Conservation (phyloP, 106 monocot species). For the Apostasia ramifera region DNA sequence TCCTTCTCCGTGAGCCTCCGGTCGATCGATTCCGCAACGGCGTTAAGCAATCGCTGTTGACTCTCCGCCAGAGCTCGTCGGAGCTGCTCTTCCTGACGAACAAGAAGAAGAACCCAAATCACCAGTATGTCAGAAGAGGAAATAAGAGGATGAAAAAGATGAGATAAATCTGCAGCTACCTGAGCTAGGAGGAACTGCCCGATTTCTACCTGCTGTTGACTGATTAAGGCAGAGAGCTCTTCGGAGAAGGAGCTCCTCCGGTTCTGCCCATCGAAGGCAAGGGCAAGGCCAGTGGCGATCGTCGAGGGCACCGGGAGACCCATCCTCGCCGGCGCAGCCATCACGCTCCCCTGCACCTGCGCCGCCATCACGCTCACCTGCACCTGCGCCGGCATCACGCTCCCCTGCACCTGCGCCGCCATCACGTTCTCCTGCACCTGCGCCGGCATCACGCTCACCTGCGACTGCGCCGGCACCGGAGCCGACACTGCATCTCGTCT, state of each 20-base stretch:
- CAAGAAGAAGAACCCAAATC: neutral
- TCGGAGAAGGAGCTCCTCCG: conserved; percentile 2
- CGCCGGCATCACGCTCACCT: neutral
- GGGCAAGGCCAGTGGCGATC: conserved; percentile 58
- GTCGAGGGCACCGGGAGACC: too few relatives aligned
- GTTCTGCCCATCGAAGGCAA: conserved; percentile 30
- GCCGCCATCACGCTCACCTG: neutral
- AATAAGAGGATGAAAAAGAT: too few relatives aligned
- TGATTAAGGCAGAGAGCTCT: conserved; percentile 35
- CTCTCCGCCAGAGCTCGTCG: conserved; percentile 51
- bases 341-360: neutral
- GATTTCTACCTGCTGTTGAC: conserved; percentile 40
- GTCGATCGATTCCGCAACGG: conserved; percentile 36
- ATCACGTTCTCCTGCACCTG: neutral
- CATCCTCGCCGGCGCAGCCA: conserved; percentile 3
- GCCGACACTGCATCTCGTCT: conserved; percentile 12
- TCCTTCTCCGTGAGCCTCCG: conserved; percentile 55
- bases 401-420: conserved; percentile 6
- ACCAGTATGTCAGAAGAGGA: too few relatives aligned
- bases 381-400: too few relatives aligned
- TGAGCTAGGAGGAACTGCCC: conserved; percentile 37
- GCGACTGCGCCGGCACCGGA: conserved; percentile 1
- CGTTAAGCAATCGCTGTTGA: conserved; percentile 29
- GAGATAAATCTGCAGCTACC: conserved; percentile 2
- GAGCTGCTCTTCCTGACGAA: conserved; percentile 60